phyloP scores from a whole-genome alignment of 2,329 filamentous ascomycete species.

The Phoma sp. region DNA sequence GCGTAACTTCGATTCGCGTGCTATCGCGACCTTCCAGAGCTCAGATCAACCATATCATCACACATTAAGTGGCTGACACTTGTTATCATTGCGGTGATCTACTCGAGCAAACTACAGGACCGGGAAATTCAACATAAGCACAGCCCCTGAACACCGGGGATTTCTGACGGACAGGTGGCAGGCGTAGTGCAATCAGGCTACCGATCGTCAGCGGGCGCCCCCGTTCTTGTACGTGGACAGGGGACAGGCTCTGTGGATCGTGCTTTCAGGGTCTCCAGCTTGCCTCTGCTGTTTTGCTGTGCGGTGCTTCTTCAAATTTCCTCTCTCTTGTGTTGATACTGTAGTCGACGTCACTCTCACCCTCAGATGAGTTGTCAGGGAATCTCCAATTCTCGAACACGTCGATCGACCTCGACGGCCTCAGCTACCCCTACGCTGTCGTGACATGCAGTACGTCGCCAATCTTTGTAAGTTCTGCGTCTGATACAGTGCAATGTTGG shows the following conservation, averaged over 20 bases:
- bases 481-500: conserved; percentile 23
- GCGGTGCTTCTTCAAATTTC: not conserved
- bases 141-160: conserved; percentile 15
- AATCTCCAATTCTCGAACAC: not conserved
- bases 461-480: conserved; percentile 17
- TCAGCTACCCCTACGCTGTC: not conserved
- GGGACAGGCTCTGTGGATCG: conserved; percentile 11
- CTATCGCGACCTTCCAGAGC: conserved; percentile 2
- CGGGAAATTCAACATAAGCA: conserved; percentile 5
- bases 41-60: not conserved
- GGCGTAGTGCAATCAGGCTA: conserved; percentile 11
- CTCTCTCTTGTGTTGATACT: not conserved
- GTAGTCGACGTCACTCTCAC: not conserved
- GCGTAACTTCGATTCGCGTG: conserved; percentile 22
- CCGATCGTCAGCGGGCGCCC: conserved; percentile 22
- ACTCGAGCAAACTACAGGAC: conserved; percentile 13
- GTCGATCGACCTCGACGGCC: not conserved
- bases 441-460: conserved; percentile 10
- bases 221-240: conserved; percentile 17
- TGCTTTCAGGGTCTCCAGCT: conserved; percentile 22
- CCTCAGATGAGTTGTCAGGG: too few species aligned
- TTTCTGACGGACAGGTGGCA: conserved; percentile 14
- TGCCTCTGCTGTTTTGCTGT: conserved; percentile 13
- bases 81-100: conserved; percentile 4
- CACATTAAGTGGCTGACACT: not conserved